These are phyloP conservation scores for Gremmenia infestans DNA, from an alignment of 2,329 filamentous ascomycete genomes.

Conservation along the genomic window DNA sequence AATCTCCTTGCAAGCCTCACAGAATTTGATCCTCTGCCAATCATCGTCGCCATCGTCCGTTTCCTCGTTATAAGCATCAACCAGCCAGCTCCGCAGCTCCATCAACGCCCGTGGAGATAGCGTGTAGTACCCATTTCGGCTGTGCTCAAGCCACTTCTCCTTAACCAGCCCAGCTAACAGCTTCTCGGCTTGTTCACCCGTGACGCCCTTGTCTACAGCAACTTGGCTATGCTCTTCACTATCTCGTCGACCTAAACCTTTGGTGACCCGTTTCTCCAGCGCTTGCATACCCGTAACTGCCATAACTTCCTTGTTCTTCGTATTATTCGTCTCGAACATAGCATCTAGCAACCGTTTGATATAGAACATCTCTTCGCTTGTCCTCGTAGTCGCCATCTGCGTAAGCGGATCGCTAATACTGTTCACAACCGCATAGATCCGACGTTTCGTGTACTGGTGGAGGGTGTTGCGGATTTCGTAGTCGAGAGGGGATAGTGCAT, in stretches of 20 bases:
- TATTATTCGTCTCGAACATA: constrained; percentile 91
- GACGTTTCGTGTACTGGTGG: constrained; percentile 62
- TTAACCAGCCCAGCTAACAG: constrained; percentile 65
- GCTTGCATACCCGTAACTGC: constrained; percentile 77
- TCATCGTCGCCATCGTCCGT: constrained; percentile 50
- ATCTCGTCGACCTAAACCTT: constrained; percentile 36
- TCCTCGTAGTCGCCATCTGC: constrained; percentile 78
- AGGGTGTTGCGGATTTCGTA: constrained; percentile 75
- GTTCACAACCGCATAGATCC: constrained; percentile 83
- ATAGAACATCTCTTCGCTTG: constrained; percentile 81
- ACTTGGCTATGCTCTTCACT: constrained; percentile 30
- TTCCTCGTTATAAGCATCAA: constrained; percentile 85
- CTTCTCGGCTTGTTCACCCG: constrained; percentile 70
- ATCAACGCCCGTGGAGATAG: constrained; percentile 74
- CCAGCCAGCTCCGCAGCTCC: constrained; percentile 78
- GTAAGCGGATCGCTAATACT: constrained; percentile 78
- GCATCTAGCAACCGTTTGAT: constrained; percentile 81
- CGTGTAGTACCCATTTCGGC: constrained; percentile 64
- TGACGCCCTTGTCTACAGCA: constrained; percentile 53
- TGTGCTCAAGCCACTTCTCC: constrained; percentile 83
- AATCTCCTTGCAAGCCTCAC: constrained; percentile 83
- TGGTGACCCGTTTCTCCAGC: constrained; percentile 60
- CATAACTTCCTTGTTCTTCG: constrained; percentile 72
- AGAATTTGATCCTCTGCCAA: constrained; percentile 76
- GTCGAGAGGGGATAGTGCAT: constrained; percentile 73